Conservation (phyloP, 495 filamentous ascomycete species). For the Neurospora sp. region DNA sequence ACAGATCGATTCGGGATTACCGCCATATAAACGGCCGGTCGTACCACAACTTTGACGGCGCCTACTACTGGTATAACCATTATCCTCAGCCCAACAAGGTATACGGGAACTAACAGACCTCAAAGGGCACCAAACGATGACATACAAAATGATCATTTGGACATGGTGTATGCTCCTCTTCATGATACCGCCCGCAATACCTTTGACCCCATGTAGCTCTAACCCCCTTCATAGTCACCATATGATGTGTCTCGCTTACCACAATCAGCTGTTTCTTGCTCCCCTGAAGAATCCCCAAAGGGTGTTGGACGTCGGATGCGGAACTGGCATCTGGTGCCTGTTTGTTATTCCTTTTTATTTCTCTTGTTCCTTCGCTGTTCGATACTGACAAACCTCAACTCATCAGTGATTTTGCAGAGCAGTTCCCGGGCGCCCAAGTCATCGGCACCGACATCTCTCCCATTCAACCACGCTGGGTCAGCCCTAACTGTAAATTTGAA, state of each 20-base stretch:
- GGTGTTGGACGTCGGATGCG: slow-evolving; percentile 52
- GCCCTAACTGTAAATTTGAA: slow-evolving; percentile 37
- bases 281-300: slow-evolving; percentile 37
- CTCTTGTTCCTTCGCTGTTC: background rate
- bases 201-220: background rate
- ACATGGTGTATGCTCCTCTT: background rate
- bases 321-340: slow-evolving; percentile 52
- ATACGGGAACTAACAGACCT: background rate
- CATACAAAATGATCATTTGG: background rate
- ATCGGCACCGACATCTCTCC: slow-evolving; percentile 42
- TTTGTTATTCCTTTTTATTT: background rate
- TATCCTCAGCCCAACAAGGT: background rate
- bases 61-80: background rate
- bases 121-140: background rate
- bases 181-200: background rate
- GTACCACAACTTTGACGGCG: background rate
- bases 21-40: background rate
- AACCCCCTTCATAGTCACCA: background rate
- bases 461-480: slow-evolving; percentile 30
- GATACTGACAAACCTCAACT: background rate
- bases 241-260: background rate
- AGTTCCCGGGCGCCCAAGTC: slow-evolving; percentile 36
- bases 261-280: slow-evolving; percentile 21
- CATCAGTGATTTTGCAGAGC: slow-evolving; percentile 39
- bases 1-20: background rate